Evolutionary conservation across 2,329 filamentous ascomycete species (phyloP).

Genomic region (Aspergillus chevalieri): DNA sequence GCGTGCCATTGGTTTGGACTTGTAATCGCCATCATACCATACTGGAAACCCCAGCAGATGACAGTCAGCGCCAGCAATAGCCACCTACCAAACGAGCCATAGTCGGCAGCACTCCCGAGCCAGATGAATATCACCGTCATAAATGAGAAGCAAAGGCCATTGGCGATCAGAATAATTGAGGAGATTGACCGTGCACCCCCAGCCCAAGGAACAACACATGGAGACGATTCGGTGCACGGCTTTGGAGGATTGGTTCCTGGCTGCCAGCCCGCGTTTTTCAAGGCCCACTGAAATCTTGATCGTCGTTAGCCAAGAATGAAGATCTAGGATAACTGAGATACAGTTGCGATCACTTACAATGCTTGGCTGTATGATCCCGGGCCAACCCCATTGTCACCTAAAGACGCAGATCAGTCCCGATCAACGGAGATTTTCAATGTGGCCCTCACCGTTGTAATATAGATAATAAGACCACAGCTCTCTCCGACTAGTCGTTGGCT

Average conservation of each 20-base stretch:
- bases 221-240: constrained; percentile 26
- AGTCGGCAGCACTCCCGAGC: constrained; percentile 39
- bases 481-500: constrained; percentile 36
- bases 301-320: neutral
- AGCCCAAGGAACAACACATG: constrained; percentile 37
- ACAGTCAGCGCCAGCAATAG: constrained; percentile 35
- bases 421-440: neutral
- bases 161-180: constrained; percentile 37
- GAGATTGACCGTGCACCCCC: constrained; percentile 32
- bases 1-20: constrained; percentile 34
- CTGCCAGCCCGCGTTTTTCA: constrained; percentile 34
- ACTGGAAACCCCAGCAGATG: constrained; percentile 38
- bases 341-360: constrained; percentile 18
- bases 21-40: constrained; percentile 35
- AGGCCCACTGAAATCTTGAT: constrained; percentile 34
- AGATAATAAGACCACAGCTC: constrained; percentile 42
- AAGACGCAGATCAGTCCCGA: neutral
- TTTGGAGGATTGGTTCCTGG: constrained; percentile 28
- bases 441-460: constrained; percentile 34
- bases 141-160: constrained; percentile 38
- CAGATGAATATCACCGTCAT: constrained; percentile 41
- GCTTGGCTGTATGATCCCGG: constrained; percentile 38
- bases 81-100: constrained; percentile 39
- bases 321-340: neutral
- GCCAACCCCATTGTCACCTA: constrained; percentile 40